Evolutionary conservation across 768 basidiomycete species (phyloP).

Genomic region (Kwoniella mangroviensis): DNA sequence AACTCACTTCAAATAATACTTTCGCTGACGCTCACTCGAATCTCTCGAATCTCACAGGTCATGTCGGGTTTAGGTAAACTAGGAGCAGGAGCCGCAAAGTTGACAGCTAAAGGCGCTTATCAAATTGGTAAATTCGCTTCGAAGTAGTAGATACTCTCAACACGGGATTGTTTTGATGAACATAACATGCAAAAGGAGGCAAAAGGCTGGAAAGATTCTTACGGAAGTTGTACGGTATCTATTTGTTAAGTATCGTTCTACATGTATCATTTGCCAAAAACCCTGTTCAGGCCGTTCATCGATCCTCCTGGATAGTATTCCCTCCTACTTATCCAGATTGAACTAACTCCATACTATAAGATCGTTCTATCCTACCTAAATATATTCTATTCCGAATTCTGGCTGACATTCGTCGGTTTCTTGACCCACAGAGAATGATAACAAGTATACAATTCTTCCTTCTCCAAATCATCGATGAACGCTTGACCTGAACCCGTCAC

Average conservation of each 20-base stretch:
- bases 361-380: neutral
- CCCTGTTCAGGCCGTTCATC: too few species aligned
- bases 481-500: conserved; percentile 1
- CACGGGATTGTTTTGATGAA: neutral
- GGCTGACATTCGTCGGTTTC: neutral
- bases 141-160: conserved; percentile 8
- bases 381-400: neutral
- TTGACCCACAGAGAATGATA: conserved; percentile 11
- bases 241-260: neutral
- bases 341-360: too few species aligned
- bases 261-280: neutral
- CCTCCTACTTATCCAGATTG: too few species aligned
- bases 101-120: conserved; percentile 29
- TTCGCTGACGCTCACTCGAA: too few species aligned
- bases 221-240: neutral
- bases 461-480: neutral
- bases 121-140: conserved; percentile 34
- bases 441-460: conserved; percentile 6
- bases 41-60: conserved; percentile 11
- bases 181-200: too few species aligned
- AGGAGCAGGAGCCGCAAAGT: conserved; percentile 32
- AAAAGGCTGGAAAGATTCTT: too few species aligned
- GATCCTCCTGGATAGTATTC: too few species aligned
- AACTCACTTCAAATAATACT: too few species aligned
- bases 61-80: conserved; percentile 24